phyloP scores from a whole-genome alignment of 192 early-diverging fungal genomes.

The Martensiomyces pterosporus region DNA sequence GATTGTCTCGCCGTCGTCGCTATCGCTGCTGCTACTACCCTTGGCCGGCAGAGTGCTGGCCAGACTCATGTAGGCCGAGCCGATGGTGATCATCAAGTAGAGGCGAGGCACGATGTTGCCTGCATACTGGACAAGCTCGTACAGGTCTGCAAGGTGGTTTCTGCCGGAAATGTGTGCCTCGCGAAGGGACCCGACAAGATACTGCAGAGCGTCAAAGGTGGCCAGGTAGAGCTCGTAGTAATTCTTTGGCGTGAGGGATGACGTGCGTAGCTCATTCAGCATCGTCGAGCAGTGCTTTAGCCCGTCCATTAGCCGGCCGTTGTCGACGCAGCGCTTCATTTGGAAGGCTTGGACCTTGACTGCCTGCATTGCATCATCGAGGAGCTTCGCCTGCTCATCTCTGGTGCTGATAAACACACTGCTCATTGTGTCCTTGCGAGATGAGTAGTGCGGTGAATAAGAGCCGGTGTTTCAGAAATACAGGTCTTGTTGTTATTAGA shows the following conservation, averaged over 20 bases:
- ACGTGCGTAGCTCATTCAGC: conserved; percentile 94
- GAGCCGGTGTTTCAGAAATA: no score
- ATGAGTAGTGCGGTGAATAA: no score
- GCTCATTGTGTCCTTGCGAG: no score
- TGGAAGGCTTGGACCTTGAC: conserved; percentile 94
- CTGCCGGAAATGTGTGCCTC: conserved; percentile 80
- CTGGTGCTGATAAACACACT: conserved; percentile 34
- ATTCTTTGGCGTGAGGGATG: conserved; percentile 91
- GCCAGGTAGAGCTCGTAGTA: conserved; percentile 99
- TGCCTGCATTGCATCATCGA: conserved; percentile 87
- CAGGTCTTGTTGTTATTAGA: no score
- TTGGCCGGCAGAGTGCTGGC: conserved; percentile 14
- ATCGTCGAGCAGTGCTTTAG: conserved; percentile 98
- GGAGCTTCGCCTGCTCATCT: conserved; percentile 85
- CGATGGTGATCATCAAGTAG: conserved; percentile 99
- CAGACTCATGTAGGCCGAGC: conserved; percentile 93
- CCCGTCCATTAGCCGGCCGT: conserved; percentile 91
- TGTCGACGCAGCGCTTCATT: conserved; percentile 90
- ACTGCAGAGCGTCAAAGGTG: conserved; percentile 94
- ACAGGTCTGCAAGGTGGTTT: conserved; percentile 88
- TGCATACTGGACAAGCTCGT: conserved; percentile 98
- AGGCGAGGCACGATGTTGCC: conserved; percentile 98
- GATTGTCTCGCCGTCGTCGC: conserved; percentile 57
- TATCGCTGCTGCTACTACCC: conserved; percentile 2
- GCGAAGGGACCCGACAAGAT: conserved; percentile 86